Conservation (phyloP, 768 basidiomycete species). For the Gymnopilus junonius region DNA sequence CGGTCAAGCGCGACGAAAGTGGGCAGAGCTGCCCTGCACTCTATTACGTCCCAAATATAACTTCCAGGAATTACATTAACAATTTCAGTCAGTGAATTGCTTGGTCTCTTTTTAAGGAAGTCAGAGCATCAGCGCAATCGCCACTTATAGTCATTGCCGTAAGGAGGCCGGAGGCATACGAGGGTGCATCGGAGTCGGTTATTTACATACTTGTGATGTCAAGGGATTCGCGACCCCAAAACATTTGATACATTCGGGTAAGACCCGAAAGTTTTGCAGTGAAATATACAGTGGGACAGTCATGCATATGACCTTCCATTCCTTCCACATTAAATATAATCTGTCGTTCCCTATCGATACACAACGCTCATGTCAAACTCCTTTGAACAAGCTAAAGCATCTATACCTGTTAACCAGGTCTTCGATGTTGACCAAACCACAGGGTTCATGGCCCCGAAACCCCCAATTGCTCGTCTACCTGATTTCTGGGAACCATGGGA, state of each 20-base stretch:
- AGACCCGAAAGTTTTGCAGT: background rate
- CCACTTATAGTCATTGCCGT: background rate
- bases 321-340: background rate
- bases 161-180: background rate
- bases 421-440: slow-evolving; percentile 93
- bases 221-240: background rate
- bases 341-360: background rate
- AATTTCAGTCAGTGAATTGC: too few species aligned
- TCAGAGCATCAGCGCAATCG: background rate
- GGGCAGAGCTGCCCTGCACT: too few species aligned
- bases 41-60: too few species aligned
- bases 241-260: background rate
- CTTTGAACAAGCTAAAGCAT: slow-evolving; percentile 13
- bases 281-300: background rate
- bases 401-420: slow-evolving; percentile 49
- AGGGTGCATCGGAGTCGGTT: background rate
- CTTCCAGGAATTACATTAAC: too few species aligned
- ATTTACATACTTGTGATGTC: background rate
- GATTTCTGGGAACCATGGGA: slow-evolving; percentile 78
- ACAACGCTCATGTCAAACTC: background rate
- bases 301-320: background rate
- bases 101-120: too few species aligned
- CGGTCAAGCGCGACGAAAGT: too few species aligned
- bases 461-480: slow-evolving; percentile 69
- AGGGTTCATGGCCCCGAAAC: slow-evolving; percentile 88